phyloP scores from a whole-genome alignment of 2,329 filamentous ascomycete species.

The Orbilia ellipsospora region DNA sequence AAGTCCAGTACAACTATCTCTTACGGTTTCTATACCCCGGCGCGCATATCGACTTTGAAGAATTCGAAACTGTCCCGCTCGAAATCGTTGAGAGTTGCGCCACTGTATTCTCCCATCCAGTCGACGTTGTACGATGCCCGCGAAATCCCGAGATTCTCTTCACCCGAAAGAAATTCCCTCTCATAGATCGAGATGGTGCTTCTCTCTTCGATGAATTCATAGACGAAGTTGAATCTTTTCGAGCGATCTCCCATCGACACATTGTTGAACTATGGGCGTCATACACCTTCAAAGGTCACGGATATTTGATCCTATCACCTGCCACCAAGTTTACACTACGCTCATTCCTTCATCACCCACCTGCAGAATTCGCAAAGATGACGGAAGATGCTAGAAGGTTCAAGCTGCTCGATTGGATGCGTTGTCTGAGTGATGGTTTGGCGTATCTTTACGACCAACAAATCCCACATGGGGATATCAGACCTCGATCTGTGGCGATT shows the following conservation, averaged over 20 bases:
- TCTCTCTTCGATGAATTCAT: slow-evolving; percentile 70
- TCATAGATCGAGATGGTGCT: slow-evolving; percentile 64
- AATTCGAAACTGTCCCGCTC: slow-evolving; percentile 76
- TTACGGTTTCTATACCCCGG: slow-evolving; percentile 72
- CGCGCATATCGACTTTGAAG: slow-evolving; percentile 72
- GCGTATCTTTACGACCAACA: slow-evolving; percentile 74
- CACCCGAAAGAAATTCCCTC: slow-evolving; percentile 69
- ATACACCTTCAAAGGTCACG: slow-evolving; percentile 73
- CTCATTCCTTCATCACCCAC: slow-evolving; percentile 73
- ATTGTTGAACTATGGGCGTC: slow-evolving; percentile 77
- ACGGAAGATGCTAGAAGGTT: slow-evolving; percentile 71
- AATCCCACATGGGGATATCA: slow-evolving; percentile 75
- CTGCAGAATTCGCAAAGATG: slow-evolving; percentile 72
- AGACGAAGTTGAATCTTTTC: slow-evolving; percentile 71
- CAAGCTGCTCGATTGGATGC: slow-evolving; percentile 77
- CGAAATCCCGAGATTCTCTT: slow-evolving; percentile 70
- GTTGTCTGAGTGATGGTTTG: slow-evolving; percentile 76
- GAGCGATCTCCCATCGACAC: slow-evolving; percentile 73
- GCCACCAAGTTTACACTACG: slow-evolving; percentile 74
- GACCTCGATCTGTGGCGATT: slow-evolving; percentile 76
- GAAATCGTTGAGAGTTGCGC: slow-evolving; percentile 68
- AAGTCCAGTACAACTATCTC: slow-evolving; percentile 77
- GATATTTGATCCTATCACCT: slow-evolving; percentile 75
- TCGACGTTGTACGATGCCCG: slow-evolving; percentile 73
- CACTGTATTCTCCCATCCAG: slow-evolving; percentile 65